These are phyloP conservation scores for Syzygium jambos DNA, from an alignment of 345 rosid genomes.

Conservation along the genomic window DNA sequence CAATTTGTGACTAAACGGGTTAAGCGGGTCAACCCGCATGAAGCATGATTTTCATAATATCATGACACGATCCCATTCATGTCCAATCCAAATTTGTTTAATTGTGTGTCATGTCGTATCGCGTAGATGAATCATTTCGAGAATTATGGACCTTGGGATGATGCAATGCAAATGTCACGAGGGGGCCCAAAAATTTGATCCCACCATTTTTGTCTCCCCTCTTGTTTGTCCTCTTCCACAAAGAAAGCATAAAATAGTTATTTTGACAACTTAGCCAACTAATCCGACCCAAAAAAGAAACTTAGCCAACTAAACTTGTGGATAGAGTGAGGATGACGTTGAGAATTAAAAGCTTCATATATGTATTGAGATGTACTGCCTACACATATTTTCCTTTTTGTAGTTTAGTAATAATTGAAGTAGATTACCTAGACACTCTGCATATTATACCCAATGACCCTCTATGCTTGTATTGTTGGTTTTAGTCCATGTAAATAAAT, in stretches of 20 bases:
- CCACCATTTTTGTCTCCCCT: background rate
- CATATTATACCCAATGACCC: background rate
- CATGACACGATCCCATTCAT: background rate
- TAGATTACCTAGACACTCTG: background rate
- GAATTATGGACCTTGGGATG: background rate
- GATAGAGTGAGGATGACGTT: background rate
- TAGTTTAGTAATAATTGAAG: background rate
- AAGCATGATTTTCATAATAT: background rate
- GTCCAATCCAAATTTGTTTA: background rate
- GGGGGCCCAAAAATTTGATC: background rate
- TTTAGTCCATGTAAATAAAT: background rate
- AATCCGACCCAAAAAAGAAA: no score
- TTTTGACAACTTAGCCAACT: no score
- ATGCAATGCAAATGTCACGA: background rate
- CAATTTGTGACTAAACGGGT: no score
- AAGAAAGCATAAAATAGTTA: no score
- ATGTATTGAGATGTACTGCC: background rate
- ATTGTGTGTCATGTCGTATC: background rate
- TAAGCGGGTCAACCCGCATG: no score
- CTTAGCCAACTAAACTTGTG: background rate
- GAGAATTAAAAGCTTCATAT: background rate
- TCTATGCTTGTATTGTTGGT: background rate
- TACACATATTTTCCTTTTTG: background rate
- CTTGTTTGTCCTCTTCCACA: background rate
- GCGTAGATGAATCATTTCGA: background rate